A percentile compares a stretch with the other conserved stretches of the same genome.
Evolutionary conservation across 2,329 filamentous ascomycete genomes (phyloP).

Genomic region (Claviceps monticola): DNA sequence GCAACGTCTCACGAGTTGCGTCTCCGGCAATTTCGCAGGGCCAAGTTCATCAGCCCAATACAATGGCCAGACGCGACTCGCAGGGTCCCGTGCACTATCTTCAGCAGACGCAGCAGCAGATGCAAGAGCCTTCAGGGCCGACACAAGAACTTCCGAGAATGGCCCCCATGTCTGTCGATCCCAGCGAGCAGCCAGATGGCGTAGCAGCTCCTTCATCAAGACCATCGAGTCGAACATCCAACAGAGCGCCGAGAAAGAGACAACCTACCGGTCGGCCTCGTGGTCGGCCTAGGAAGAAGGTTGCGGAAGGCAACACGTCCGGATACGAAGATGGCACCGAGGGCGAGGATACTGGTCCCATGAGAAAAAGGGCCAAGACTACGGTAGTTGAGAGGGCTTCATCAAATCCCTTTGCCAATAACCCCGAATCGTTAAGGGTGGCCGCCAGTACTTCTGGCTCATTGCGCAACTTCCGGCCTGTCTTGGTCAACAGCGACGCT

Average conservation of each 20-base stretch:
- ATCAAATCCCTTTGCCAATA: constrained; percentile 56
- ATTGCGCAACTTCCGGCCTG: constrained; percentile 68
- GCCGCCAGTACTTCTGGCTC: constrained; percentile 83
- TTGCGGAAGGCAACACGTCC: constrained; percentile 52
- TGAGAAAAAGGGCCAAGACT: constrained; percentile 64
- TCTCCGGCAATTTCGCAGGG: constrained; percentile 24
- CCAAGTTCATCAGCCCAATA: constrained; percentile 7
- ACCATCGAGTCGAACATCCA: constrained; percentile 47
- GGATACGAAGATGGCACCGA: constrained; percentile 56
- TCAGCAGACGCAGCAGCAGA: constrained; percentile 7
- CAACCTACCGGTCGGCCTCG: constrained; percentile 40
- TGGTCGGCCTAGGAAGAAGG: constrained; percentile 41
- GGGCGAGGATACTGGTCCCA: constrained; percentile 36
- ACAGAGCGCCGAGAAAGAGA: constrained; percentile 23
- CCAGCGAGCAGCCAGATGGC: constrained; percentile 8
- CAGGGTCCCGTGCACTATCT: constrained; percentile 10
- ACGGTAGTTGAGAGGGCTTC: constrained; percentile 55
- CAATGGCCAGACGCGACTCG: constrained; percentile 14
- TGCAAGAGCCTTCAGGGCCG: neutral
- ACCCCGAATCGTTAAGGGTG: constrained; percentile 72
- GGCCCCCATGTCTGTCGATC: constrained; percentile 20
- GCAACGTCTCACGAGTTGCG: constrained; percentile 19
- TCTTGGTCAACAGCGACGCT: constrained; percentile 36
- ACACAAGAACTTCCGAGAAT: constrained; percentile 20
- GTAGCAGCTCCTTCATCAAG: constrained; percentile 29